Conservation (phyloP, 2,329 filamentous ascomycete genomes). For the Macrophomina pseudophaseolina region DNA sequence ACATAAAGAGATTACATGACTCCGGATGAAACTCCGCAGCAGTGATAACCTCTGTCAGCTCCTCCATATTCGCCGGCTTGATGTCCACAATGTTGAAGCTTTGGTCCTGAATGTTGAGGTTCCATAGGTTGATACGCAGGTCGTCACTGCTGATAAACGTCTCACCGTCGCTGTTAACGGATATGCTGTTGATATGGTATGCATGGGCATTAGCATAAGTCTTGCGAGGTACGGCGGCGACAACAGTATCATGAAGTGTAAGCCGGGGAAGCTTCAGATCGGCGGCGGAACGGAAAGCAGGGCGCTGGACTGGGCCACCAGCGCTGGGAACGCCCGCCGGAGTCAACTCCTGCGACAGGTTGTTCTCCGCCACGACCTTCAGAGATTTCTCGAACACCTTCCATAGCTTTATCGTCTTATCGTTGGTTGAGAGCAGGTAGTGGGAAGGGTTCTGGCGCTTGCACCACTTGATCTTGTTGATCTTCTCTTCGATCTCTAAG, state of each 20-base stretch:
- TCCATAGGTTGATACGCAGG: conserved; percentile 97
- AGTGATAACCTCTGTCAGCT: conserved; percentile 97
- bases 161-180: conserved; percentile 99
- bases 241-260: conserved; percentile 97
- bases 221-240: conserved; percentile 91
- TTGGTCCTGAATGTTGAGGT: conserved; percentile 98
- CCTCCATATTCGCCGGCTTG: conserved; percentile 99
- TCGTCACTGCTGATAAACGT: conserved; percentile 99
- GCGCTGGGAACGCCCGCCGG: conserved; percentile 74
- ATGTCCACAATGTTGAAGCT: conserved; percentile 99
- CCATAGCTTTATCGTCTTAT: conserved; percentile 99
- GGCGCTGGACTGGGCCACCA: conserved; percentile 77
- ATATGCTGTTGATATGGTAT: conserved; percentile 99
- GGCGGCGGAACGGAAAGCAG: conserved; percentile 77
- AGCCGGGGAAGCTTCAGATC: conserved; percentile 93
- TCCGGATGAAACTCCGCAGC: conserved; percentile 95
- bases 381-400: conserved; percentile 99
- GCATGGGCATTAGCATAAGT: conserved; percentile 98
- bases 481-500: conserved; percentile 99
- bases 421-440: conserved; percentile 96
- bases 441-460: conserved; percentile 97
- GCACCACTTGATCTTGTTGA: conserved; percentile 99
- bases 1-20: conserved; percentile 99
- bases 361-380: conserved; percentile 99
- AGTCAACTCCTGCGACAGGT: conserved; percentile 91